Percentiles rank a stretch among this genome's conserved stretches.
These are phyloP conservation scores for Boletus bicolor DNA, from an alignment of 768 basidiomycete genomes.

Conservation along the genomic window DNA sequence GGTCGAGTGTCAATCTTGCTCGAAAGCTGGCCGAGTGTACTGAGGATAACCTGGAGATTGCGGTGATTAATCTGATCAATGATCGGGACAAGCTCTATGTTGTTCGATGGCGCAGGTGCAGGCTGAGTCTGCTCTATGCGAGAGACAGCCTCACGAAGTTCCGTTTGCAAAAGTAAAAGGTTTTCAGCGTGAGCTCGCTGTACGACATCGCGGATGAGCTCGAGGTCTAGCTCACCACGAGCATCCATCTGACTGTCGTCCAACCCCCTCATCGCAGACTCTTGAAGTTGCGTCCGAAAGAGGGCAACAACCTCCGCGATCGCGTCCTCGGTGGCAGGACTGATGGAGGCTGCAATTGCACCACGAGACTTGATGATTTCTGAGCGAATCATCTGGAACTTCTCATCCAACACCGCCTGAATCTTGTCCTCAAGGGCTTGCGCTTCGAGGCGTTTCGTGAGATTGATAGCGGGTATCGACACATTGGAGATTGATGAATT, in stretches of 20 bases:
- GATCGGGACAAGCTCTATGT: slow-evolving; percentile 37
- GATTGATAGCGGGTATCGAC: slow-evolving; percentile 46
- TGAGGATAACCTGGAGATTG: slow-evolving; percentile 58
- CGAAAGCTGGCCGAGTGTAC: slow-evolving; percentile 51
- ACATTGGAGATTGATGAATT: slow-evolving; percentile 43
- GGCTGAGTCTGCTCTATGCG: slow-evolving; percentile 35
- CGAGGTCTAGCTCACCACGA: slow-evolving; percentile 74
- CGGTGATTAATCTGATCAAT: slow-evolving; percentile 59
- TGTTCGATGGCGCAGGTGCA: slow-evolving; percentile 9
- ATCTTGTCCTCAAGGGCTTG: slow-evolving; percentile 62
- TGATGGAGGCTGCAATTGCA: slow-evolving; percentile 31
- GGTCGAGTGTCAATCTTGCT: slow-evolving; percentile 34
- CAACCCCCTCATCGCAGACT: slow-evolving; percentile 52
- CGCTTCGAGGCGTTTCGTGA: slow-evolving; percentile 54
- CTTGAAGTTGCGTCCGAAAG: slow-evolving; percentile 65
- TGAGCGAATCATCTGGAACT: slow-evolving; percentile 50
- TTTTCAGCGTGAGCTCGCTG: slow-evolving; percentile 65
- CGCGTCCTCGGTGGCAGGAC: slow-evolving; percentile 54
- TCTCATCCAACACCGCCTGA: slow-evolving; percentile 65
- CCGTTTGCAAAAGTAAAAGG: slow-evolving; percentile 53
- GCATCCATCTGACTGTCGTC: slow-evolving; percentile 70
- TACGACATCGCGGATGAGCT: slow-evolving; percentile 66
- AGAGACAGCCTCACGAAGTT: slow-evolving; percentile 51
- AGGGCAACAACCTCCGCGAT: slow-evolving; percentile 64
- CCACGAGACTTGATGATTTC: slow-evolving; percentile 33